Percentiles rank a stretch among this genome's conserved stretches.
phyloP scores from a whole-genome alignment of 2,329 filamentous ascomycete species.

The Colletotrichum sp. region DNA sequence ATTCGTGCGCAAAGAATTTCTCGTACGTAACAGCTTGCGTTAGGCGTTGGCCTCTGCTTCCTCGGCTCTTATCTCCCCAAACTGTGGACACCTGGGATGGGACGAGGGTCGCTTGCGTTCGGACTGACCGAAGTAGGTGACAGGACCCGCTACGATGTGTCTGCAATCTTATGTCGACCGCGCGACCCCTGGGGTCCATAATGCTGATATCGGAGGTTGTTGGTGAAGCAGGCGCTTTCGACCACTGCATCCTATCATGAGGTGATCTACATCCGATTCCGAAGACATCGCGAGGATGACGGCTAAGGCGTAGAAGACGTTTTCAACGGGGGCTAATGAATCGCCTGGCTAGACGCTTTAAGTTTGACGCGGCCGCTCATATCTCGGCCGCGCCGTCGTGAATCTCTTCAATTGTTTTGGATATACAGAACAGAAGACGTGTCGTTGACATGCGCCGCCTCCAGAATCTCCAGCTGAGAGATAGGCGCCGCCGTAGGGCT shows the following conservation, averaged over 20 bases:
- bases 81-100: neutral
- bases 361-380: neutral
- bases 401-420: neutral
- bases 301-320: neutral
- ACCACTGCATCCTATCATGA: neutral
- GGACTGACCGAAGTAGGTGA: conserved; percentile 11
- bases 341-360: neutral
- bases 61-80: conserved; percentile 19
- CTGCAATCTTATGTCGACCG: conserved; percentile 3
- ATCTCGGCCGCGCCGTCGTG: neutral
- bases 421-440: neutral
- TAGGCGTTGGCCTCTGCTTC: conserved; percentile 18
- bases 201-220: neutral
- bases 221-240: neutral
- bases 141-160: neutral
- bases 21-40: conserved; percentile 14
- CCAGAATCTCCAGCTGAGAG: neutral
- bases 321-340: neutral
- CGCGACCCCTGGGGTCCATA: neutral
- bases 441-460: neutral
- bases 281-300: neutral
- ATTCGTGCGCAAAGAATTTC: conserved; percentile 10
- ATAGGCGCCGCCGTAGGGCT: neutral
- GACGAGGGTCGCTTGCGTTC: neutral
- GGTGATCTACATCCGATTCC: conserved; percentile 5